Evolutionary conservation across 768 basidiomycete genomes (phyloP).

Genomic region (Suillus variegatus): DNA sequence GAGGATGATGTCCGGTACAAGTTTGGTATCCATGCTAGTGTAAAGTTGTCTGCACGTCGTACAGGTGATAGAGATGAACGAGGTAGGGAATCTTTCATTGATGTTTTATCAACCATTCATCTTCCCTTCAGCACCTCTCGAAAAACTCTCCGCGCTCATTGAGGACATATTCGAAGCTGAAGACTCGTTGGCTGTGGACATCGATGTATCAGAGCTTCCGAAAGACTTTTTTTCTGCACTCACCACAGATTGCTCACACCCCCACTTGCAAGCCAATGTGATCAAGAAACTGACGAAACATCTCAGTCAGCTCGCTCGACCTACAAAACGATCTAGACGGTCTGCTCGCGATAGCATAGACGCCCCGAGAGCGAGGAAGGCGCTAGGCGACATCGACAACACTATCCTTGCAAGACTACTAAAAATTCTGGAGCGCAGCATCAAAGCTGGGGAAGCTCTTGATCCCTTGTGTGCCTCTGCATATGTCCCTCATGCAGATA

Average conservation of each 20-base stretch:
- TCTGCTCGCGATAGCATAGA: slow-evolving; percentile 37
- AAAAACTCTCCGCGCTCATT: slow-evolving; percentile 74
- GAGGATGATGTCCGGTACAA: slow-evolving; percentile 33
- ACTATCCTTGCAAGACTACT: slow-evolving; percentile 62
- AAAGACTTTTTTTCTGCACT: slow-evolving; percentile 64
- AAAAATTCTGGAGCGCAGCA: slow-evolving; percentile 77
- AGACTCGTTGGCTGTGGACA: slow-evolving; percentile 65
- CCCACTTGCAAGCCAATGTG: slow-evolving; percentile 56
- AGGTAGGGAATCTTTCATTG: slow-evolving; percentile 41
- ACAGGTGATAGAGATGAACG: slow-evolving; percentile 79
- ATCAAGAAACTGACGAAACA: slow-evolving; percentile 72
- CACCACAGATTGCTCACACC: slow-evolving; percentile 57
- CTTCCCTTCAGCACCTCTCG: slow-evolving; percentile 53
- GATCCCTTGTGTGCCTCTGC: slow-evolving; percentile 60
- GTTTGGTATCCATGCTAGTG: slow-evolving; percentile 30
- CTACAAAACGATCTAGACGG: slow-evolving; percentile 67
- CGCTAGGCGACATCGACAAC: slow-evolving; percentile 70
- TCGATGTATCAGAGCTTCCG: slow-evolving; percentile 50
- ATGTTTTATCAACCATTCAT: slow-evolving; percentile 6
- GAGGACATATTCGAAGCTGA: slow-evolving; percentile 87
- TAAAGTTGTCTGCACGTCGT: slow-evolving; percentile 54
- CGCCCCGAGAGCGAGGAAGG: slow-evolving; percentile 52
- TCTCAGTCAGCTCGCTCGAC: slow-evolving; percentile 66
- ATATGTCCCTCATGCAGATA: slow-evolving; percentile 17
- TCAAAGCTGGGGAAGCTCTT: slow-evolving; percentile 72